Base-by-base conservation (phyloP, 192 early-diverging fungal genomes). In the Coemansia sp. region DNA sequence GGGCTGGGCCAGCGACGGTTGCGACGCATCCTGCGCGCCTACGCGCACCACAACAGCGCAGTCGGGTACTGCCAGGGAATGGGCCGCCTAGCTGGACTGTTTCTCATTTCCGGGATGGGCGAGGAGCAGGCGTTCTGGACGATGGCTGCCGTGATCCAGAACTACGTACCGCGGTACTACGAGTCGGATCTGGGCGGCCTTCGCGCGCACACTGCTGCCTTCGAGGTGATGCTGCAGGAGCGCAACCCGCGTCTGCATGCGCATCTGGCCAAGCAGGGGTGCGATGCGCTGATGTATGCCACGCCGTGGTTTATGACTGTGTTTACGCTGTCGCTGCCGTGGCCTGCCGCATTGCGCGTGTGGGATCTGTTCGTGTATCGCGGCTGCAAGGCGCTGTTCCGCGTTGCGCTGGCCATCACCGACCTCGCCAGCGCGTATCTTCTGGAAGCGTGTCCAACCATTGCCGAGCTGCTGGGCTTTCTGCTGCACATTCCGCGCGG, bases 11-110 rank as follows among this genome's bases (percentile, higher is more conserved):
- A 95, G 77, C 79, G 77, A 40, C 90, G 94, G 74, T 75, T 98
- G 19, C 83, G 88, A n/a, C 83, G 84, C 6, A 82, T 98, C 6
- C 79, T 98, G 32, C 86, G 88, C 46, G 93, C 93, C 0, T 98
- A 95, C 67, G 92, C 95, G 1, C 88, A 93, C 21, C 92, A 95
- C 77, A 94, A 98, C 66, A 85, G 86, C 4, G 68, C 80, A 26
- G 77, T 98, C 7, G 97, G 95, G 37, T 98, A 98, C 77, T 97
- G 95, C 71, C 97, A 97, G 73, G 97, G 97, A 10, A 97, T 97
- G 95, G 94, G 94, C 1, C 87, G 94, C 55, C 63, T 98, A 48
- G 96, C 90, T 13, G 95, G 95, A 0, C 88, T 95, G 82, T 89
- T 97, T 78, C 73, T 98, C 56, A 97, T 97, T 86, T 85, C 91